These are phyloP conservation scores for Auriscalpium microsporum DNA, from an alignment of 768 basidiomycete species.

Conservation along the genomic window DNA sequence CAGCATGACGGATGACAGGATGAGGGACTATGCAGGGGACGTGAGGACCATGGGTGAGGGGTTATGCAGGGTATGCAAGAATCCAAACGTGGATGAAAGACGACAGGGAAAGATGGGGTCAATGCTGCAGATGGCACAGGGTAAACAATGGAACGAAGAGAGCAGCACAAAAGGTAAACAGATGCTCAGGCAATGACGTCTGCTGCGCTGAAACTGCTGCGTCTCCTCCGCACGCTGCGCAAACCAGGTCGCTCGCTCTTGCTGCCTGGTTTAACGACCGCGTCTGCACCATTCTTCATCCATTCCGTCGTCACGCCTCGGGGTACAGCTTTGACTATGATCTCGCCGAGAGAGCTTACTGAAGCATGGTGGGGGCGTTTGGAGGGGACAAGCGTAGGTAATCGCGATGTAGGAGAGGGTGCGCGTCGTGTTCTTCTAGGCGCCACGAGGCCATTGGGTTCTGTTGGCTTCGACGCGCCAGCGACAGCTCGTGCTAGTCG, in stretches of 20 bases:
- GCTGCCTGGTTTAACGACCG: conserved; percentile 63
- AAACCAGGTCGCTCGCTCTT: conserved; percentile 70
- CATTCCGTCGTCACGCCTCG: conserved; percentile 38
- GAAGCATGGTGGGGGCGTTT: conserved; percentile 33
- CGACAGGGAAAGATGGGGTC: neutral
- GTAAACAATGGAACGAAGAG: neutral
- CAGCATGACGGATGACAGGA: neutral
- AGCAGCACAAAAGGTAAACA: conserved; percentile 5
- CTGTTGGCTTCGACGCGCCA: conserved; percentile 20
- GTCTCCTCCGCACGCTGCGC: conserved; percentile 61
- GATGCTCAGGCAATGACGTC: conserved; percentile 65
- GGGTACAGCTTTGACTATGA: conserved; percentile 34
- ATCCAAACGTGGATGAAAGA: conserved; percentile 11
- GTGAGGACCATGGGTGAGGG: conserved; percentile 2
- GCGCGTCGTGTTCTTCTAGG: conserved; percentile 34
- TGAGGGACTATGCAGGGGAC: neutral
- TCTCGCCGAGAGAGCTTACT: conserved; percentile 41
- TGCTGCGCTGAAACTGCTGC: conserved; percentile 83
- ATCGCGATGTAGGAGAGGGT: conserved; percentile 66
- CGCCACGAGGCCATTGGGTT: conserved; percentile 26
- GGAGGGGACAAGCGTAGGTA: conserved; percentile 57
- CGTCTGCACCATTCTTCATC: conserved; percentile 65
- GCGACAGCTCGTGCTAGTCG: conserved; percentile 31
- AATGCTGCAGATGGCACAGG: neutral
- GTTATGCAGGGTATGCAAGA: conserved; percentile 10